Evolutionary conservation across 2,329 filamentous ascomycete species (phyloP), one percentile per base, ranked within the genome.

Genomic region (Claviceps citrina): DNA sequence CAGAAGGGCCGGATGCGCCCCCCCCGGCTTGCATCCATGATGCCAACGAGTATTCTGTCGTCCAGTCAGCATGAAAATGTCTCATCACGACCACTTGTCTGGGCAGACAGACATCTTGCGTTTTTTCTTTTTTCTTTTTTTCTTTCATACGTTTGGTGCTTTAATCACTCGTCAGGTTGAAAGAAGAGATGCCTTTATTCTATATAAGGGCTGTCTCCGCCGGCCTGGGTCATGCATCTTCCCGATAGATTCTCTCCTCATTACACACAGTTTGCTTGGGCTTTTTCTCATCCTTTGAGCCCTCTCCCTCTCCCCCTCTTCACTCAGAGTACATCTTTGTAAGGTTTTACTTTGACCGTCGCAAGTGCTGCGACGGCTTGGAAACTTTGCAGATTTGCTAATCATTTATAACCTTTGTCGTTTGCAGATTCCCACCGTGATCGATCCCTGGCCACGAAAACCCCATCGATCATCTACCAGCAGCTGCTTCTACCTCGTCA

Each of bases 401-500:
- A 42, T 36, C 31, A 20, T 36, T 5, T 27, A 30, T 9, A 13
- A 12, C 33, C 8, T 28, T 24, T 15, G n/a, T 34, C 7, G 22
- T 13, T 19, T 4, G 18, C 36, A 44, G 36, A 32, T 31, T 6
- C 24, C 39, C 10, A 20, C n/a, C 20, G 5, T 10, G 2, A 10
- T 30, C 19, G 19, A 36, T 32, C 18, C 10, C 26, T 10, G 16
- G n/a, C 9, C 39, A 31, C 19, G n/a, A 19, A 40, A 32, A n/a
- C 7, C 27, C 12, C 7, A n/a, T 31, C 37, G 25, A 16, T 34
- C 38, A 9, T 24, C 31, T 12, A 24, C 35, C 27, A 38, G 19
- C 25, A 54, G 51, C 53, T 59, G 57, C 55, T 50, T 55, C 54
- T 59, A 51, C 46, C 44, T 53, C 53, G 60, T 54, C 50, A 67